These are phyloP conservation scores for Rhazya stricta DNA, from an alignment of 257 asterid species.

Conservation along the genomic window DNA sequence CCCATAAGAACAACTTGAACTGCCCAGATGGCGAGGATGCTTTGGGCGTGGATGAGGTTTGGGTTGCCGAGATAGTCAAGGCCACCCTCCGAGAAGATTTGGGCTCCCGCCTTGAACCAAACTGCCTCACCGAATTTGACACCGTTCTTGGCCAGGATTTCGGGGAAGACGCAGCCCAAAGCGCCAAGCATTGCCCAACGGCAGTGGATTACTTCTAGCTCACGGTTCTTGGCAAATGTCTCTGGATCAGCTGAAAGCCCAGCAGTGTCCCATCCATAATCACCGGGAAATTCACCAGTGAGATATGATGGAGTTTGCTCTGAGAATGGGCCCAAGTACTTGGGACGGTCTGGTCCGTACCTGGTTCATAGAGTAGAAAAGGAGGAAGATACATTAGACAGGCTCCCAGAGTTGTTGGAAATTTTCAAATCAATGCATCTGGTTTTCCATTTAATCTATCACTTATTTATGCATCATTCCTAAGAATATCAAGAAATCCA, in stretches of 20 bases:
- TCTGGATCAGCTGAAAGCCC: slow-evolving; percentile 95
- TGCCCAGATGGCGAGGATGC: slow-evolving; percentile 89
- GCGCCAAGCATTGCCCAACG: slow-evolving; percentile 99
- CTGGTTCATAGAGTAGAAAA: slow-evolving; percentile 36
- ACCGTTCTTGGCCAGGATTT: slow-evolving; percentile 66
- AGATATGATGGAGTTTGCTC: slow-evolving; percentile 92
- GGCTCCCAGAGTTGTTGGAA: too few relatives aligned
- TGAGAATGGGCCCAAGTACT: slow-evolving; percentile 89
- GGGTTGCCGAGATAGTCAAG: slow-evolving; percentile 89
- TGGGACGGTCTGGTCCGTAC: slow-evolving; percentile 91
- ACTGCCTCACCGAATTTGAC: slow-evolving; percentile 82
- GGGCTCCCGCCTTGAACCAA: slow-evolving; percentile 94
- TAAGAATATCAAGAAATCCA: background rate
- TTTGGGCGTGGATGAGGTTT: slow-evolving; percentile 77
- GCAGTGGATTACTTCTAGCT: slow-evolving; percentile 80
- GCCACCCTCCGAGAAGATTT: slow-evolving; percentile 88
- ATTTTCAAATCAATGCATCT: too few relatives aligned
- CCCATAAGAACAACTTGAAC: slow-evolving; percentile 79
- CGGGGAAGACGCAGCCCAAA: slow-evolving; percentile 80
- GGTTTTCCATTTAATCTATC: too few relatives aligned
- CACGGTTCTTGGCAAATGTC: slow-evolving; percentile 83
- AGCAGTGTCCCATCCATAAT: slow-evolving; percentile 95
- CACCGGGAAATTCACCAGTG: slow-evolving; percentile 89
- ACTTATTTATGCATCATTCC: background rate
- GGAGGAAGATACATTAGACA: too few relatives aligned